Conservation (phyloP, 1,284 basidiomycete species). For the Hypsizygus ulmarius region DNA sequence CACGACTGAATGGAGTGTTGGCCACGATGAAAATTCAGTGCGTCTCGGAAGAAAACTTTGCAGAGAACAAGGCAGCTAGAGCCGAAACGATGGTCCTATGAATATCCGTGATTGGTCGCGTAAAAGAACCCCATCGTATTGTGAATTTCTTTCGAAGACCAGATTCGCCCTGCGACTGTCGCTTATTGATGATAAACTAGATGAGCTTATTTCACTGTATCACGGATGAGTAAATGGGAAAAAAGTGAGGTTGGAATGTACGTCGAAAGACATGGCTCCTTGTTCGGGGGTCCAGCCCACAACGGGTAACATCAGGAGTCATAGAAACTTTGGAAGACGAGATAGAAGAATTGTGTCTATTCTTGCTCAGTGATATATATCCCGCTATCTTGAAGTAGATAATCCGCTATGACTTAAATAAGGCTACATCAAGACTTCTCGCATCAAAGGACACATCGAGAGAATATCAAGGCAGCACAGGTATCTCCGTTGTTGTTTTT, state of each 20-base stretch:
- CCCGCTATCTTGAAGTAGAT: too few species aligned
- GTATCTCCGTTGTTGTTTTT: conserved; percentile 11
- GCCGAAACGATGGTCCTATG: conserved; percentile 5
- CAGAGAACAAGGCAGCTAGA: neutral
- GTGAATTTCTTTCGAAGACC: conserved; percentile 46
- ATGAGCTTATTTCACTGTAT: neutral
- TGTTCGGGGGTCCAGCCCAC: neutral
- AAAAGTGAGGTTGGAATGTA: neutral
- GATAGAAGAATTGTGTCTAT: neutral
- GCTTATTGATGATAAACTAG: conserved; percentile 52
- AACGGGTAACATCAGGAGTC: neutral
- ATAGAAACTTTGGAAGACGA: neutral
- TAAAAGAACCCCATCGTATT: conserved; percentile 68
- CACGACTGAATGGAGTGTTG: too few species aligned
- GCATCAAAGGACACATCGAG: neutral
- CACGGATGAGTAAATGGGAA: neutral
- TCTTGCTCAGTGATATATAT: neutral
- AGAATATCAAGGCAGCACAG: neutral
- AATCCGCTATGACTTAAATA: neutral
- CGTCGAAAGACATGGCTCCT: neutral
- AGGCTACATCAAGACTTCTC: too few species aligned
- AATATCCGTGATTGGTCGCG: conserved; percentile 56
- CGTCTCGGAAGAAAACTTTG: neutral
- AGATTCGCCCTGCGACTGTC: conserved; percentile 43
- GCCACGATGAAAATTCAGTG: too few species aligned